Evolutionary conservation across 371 early-diverging fungal species (phyloP), one percentile per base, ranked within the genome.

Genomic region (Sporodiniella umbellata): DNA sequence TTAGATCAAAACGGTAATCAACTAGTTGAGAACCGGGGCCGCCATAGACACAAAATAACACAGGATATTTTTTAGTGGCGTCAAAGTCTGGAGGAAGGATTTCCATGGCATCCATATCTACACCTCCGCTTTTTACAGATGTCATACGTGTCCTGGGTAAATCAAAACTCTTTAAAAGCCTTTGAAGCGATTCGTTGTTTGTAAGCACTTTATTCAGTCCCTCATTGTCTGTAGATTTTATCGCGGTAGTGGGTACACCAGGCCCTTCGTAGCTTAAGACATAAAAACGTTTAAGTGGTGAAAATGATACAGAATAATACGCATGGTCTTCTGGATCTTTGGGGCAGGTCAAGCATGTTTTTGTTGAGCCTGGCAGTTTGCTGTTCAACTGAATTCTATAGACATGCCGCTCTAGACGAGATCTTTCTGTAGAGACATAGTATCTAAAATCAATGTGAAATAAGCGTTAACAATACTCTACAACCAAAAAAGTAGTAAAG

Each of bases 11-110:
- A 42, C 62, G 56, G 12, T 82, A 77, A 14, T 78, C 70, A 8
- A 88, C 95, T 21, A 83, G 52, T 62, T 97, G 95, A 22, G 94
- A 93, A 50, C 82, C 83, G 8, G 96, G 96, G 0, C 97, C 97
- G 18, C 94, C 95, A 54, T 94, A 95, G n/a, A 90, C 87, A 57
- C 81, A 79, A 66, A 94, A 86, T 22, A 95, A 54, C 8, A 94
- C 90, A 11, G 92, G 93, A 53, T 96, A 93, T 8, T 68, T 60
- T 11, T 66, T 71, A n/a, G 60, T 64, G 4, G 71, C 69, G 39
- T 93, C 81, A 62, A 96, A 95, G 47, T 84, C 81, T 19, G 91
- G 84, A 7, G 97, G 97, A 14, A 84, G 66, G 4, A 82, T 76
- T 43, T 90, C 80, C 77, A 84, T 80, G 7, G 84, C 92, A 58